Conservation (phyloP, 176 grass and related monocot species). For the Carex parvula region DNA sequence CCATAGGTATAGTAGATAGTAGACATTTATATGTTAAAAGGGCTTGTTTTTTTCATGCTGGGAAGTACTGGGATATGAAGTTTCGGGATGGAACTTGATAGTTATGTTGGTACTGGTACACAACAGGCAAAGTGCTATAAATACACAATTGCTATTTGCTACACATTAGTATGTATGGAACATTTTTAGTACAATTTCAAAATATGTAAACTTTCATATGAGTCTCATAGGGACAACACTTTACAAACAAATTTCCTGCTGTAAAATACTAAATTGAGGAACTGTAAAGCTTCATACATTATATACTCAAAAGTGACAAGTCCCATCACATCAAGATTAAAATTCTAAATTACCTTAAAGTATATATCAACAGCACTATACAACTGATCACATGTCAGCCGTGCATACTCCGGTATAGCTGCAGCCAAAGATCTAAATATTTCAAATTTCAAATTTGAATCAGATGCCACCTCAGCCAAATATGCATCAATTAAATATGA, state of each 20-base stretch:
- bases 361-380: conserved; percentile 91
- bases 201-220: background rate
- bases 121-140: background rate
- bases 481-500: conserved; percentile 75
- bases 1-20: background rate
- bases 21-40: background rate
- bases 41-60: background rate
- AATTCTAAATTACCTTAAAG: conserved; percentile 51
- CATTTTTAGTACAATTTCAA: background rate
- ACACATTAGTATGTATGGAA: background rate
- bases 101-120: background rate
- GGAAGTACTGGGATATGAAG: background rate
- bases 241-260: background rate
- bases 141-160: no score
- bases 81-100: background rate
- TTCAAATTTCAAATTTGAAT: conserved; percentile 55
- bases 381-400: conserved; percentile 64
- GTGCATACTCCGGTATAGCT: conserved; percentile 73
- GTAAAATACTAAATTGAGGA: background rate
- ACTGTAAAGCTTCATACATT: background rate
- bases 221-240: background rate
- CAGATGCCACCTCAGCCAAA: conserved; percentile 88
- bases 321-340: background rate
- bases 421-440: conserved; percentile 61
- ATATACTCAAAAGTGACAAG: background rate